Evolutionary conservation across 1,139 yeast genomes (phyloP).

Genomic region (Scheffersomyces illinoinensis): DNA sequence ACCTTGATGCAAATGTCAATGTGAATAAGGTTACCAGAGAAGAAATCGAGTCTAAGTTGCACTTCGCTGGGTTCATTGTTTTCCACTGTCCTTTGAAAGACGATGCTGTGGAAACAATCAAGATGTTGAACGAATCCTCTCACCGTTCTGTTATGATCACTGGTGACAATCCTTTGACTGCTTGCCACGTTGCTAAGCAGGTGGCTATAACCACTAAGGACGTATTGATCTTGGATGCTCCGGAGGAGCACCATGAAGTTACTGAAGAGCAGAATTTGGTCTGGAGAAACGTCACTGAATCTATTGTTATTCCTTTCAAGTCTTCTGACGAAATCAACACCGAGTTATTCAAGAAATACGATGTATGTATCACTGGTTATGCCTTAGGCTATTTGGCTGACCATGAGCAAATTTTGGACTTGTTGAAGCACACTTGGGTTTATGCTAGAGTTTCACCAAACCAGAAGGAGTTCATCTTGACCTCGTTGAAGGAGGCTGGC

Average conservation of each 20-base stretch:
- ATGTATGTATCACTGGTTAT: slow-evolving; percentile 91
- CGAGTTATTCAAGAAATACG: slow-evolving; percentile 64
- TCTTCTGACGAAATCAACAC: slow-evolving; percentile 60
- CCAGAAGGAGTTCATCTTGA: slow-evolving; percentile 90
- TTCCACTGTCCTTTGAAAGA: slow-evolving; percentile 96
- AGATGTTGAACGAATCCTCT: slow-evolving; percentile 91
- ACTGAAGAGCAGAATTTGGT: slow-evolving; percentile 60
- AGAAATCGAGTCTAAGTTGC: slow-evolving; percentile 69
- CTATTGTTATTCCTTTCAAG: slow-evolving; percentile 67
- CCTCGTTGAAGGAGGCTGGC: slow-evolving; percentile 82
- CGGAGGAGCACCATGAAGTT: slow-evolving; percentile 62
- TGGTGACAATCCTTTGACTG: slow-evolving; percentile 98
- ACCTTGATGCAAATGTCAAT: slow-evolving; percentile 53
- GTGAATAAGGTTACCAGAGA: slow-evolving; percentile 65
- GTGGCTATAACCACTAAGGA: slow-evolving; percentile 82
- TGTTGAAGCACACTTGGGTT: slow-evolving; percentile 91
- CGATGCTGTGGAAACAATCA: slow-evolving; percentile 88
- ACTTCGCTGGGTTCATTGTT: slow-evolving; percentile 90
- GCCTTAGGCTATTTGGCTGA: slow-evolving; percentile 69
- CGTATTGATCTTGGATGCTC: slow-evolving; percentile 83
- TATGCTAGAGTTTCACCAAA: slow-evolving; percentile 97
- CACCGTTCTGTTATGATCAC: slow-evolving; percentile 98
- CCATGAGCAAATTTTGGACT: slow-evolving; percentile 66
- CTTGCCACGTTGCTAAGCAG: slow-evolving; percentile 95
- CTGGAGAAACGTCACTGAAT: slow-evolving; percentile 86